Conservation (phyloP, 2,329 filamentous ascomycete genomes). For the Diaporthe sp. region DNA sequence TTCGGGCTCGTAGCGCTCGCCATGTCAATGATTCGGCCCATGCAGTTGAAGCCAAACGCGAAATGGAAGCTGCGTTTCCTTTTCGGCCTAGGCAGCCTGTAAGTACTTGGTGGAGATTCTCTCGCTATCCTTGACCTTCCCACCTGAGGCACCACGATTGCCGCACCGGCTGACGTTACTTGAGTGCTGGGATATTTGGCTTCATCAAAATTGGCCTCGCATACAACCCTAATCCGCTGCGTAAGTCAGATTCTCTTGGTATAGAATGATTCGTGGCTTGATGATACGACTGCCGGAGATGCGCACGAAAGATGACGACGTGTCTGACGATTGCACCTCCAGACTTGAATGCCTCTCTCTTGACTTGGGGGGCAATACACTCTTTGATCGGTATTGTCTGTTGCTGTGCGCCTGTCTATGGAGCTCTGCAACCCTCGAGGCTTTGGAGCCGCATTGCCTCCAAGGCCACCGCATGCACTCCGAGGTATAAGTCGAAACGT, state of each 20-base stretch:
- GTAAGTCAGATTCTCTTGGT: neutral
- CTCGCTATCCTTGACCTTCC: too few relatives aligned
- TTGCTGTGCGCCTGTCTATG: neutral
- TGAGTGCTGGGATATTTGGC: neutral
- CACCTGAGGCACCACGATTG: neutral
- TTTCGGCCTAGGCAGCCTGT: neutral
- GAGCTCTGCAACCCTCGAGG: neutral
- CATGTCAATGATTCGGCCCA: neutral
- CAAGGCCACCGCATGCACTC: neutral
- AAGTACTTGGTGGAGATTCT: neutral
- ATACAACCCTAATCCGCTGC: neutral
- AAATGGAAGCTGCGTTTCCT: conserved; percentile 6
- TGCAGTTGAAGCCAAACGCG: neutral
- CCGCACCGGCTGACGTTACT: neutral
- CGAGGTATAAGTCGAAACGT: neutral
- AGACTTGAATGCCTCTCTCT: neutral
- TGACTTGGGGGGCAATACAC: neutral
- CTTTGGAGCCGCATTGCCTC: neutral
- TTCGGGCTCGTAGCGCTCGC: neutral
- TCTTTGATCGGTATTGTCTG: neutral
- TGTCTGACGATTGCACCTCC: neutral
- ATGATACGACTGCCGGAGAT: neutral
- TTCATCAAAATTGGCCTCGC: conserved; percentile 8
- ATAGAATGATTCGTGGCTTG: neutral
- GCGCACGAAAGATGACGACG: neutral